Conservation (phyloP, 129 eudicot genomes). For the Escallonia rubra region DNA sequence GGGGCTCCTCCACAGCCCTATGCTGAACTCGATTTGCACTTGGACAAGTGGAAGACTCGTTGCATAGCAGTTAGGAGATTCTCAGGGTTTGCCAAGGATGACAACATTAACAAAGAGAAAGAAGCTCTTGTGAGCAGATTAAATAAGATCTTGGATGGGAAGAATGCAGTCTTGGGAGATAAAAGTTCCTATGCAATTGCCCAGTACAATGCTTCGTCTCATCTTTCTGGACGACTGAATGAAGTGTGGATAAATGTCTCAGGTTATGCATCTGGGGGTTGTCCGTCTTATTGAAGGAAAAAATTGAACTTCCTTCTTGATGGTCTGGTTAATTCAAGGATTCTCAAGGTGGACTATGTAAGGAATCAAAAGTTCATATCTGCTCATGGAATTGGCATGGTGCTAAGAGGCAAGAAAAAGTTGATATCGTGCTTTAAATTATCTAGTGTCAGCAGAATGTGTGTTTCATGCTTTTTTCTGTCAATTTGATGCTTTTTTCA, state of each 20-base stretch:
- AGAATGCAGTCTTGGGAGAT: constrained; percentile 13
- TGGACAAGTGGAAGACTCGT: constrained; percentile 20
- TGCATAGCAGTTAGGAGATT: constrained; percentile 35
- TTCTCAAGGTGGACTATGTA: too few species aligned
- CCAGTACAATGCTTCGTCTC: constrained; percentile 31
- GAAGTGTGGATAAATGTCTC: constrained; percentile 41
- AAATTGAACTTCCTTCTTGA: not conserved
- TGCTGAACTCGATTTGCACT: constrained; percentile 20
- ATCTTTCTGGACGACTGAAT: constrained; percentile 27
- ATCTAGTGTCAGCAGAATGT: too few species aligned
- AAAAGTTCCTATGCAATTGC: constrained; percentile 26
- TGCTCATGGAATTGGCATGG: too few species aligned
- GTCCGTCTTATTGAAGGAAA: not conserved
- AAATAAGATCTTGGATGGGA: constrained; percentile 16
- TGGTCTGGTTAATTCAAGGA: not conserved
- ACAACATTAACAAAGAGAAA: constrained; percentile 14
- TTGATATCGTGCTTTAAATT: too few species aligned
- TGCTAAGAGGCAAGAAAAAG: too few species aligned
- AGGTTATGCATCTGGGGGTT: constrained; percentile 9
- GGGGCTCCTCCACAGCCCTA: constrained; percentile 22
- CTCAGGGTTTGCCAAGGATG: constrained; percentile 43
- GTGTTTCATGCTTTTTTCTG: too few species aligned
- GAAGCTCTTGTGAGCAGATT: constrained; percentile 15
- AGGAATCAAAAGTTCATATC: too few species aligned
- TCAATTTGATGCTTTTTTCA: too few species aligned